Evolutionary conservation across 2,329 filamentous ascomycete species (phyloP), one percentile per base, ranked within the genome.

Genomic region (Amphichorda felina): DNA sequence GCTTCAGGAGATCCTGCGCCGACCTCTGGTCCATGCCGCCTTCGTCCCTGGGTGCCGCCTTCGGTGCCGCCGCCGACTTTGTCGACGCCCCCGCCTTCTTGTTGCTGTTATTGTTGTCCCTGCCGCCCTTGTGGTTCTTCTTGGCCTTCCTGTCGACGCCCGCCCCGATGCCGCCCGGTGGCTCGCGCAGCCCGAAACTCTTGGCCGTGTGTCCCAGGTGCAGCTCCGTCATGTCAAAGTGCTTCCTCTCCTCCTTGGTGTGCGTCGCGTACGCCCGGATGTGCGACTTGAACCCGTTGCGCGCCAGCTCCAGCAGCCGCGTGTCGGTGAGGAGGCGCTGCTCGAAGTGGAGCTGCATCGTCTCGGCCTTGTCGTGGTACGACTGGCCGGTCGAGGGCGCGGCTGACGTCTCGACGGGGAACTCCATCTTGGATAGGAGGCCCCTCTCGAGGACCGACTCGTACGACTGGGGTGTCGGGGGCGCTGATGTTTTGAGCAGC

Each of bases 211-310:
- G 91, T 3, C 91, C 91, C 7, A 96, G 63, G 55, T 98, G 91
- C 32, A 98, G 63, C 49, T 84, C 75, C 40, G 85, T 87, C 57
- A 95, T 93, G 55, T 96, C 84, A 55, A 98, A 98, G 53, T 82
- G 88, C 35, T 67, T 66, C 35, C 91, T 72, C 61, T 98, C 91
- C 30, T 80, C 79, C 21, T 83, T 79, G 19, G 89, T 75, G 57
- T 98, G 91, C 0, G 91, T 98, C 3, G 91, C 87, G 55, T 98
- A 98, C 1, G 91, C 91, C 37, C 91, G 73, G 37, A 98, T 80
- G 50, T 96, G 88, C 34, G 84, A 91, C 52, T 93, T 86, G 63
- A 84, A 98, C 0, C 81, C 91, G 45, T 84, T 77, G 15, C 86
- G 75, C 1, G 83, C 89, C 48, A 87, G 72, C 48, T 94, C 86